Conservation (phyloP, 257 asterid genomes). For the Thymus quinquecostatus region DNA sequence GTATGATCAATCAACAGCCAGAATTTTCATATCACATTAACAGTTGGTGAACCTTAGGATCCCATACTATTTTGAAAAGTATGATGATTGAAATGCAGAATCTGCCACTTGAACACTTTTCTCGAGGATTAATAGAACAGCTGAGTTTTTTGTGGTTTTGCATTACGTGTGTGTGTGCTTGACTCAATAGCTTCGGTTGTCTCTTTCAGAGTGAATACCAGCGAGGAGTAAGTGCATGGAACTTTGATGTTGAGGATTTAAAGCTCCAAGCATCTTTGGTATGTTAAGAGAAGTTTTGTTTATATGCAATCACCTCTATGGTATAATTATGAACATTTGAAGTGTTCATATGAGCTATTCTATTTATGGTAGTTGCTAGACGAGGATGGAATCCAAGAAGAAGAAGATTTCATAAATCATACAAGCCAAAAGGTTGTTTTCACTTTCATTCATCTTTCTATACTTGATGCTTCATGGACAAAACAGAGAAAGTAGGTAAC, state of each 20-base stretch:
- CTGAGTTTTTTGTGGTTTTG: not conserved
- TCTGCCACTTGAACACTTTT: conserved; percentile 11
- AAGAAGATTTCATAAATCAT: conserved; percentile 47
- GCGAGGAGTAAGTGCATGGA: conserved; percentile 99
- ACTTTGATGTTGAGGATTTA: conserved; percentile 94
- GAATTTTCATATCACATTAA: conserved; percentile 13
- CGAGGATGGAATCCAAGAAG: conserved; percentile 77
- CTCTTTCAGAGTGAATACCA: conserved; percentile 87
- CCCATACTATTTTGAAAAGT: conserved; percentile 12
- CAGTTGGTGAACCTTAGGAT: conserved; percentile 8
- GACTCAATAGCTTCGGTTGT: conserved; percentile 30
- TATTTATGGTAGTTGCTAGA: conserved; percentile 73
- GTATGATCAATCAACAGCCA: conserved; percentile 7
- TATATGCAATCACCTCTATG: conserved; percentile 7
- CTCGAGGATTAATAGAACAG: conserved; percentile 14
- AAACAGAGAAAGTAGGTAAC: conserved; percentile 22
- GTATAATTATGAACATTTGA: conserved; percentile 20
- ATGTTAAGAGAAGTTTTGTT: conserved; percentile 34
- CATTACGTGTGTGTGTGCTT: not conserved
- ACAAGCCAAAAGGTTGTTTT: conserved; percentile 53
- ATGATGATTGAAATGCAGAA: conserved; percentile 22
- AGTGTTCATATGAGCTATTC: conserved; percentile 32
- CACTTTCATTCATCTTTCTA: conserved; percentile 14
- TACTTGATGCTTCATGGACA: conserved; percentile 23
- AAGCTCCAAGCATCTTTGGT: conserved; percentile 95